Evolutionary conservation across 129 eudicot species (phyloP), one percentile per base, ranked within the genome.

Genomic region (Solidago caesia): DNA sequence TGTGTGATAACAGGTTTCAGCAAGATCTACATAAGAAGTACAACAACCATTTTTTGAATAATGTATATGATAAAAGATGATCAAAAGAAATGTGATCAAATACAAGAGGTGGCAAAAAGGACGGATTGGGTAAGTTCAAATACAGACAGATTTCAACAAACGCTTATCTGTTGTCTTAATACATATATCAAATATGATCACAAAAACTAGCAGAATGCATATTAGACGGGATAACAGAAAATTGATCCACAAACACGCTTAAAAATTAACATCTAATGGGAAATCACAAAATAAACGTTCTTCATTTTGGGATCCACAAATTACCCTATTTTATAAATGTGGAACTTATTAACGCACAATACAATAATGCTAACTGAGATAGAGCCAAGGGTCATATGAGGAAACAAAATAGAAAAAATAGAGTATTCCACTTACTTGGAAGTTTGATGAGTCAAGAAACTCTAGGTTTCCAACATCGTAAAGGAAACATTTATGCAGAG

Each of bases 1-100:
- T 94, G 98, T 26, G 91, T 80, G 67, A 84, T 82, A n/a, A 94
- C 67, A 14, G 98, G 97, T 77, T 90, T 88, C 85, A 90, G 71
- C 70, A 94, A 84, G 61, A 80, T 84, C 97, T 92, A 81, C 72
- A 72, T 5, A 81, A 47, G 33, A 8, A 67, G 70, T 10, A 3
- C 5, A 0, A 39, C 44, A 13, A 8, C 42, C 60, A n/a, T 7
- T 53, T 53, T 55, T 43, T 4, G 14, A 5, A 44, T 67, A 43
- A 46, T 8, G 42, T 16, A 45, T 66, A 45, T 66, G 55, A 67
- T 25, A 4, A 21, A 15, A 45, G 14, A 7, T 25, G 3, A 39
- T n/a, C 39, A 21, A n/a, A 53, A 7, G 33, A n/a, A 66, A 44
- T 21, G 7, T 1, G 61, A 56, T 15, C 21, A 5, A 33, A 33